Evolutionary conservation across 2,329 filamentous ascomycete genomes (phyloP).

Genomic region (Sclerotinia glacialis): DNA sequence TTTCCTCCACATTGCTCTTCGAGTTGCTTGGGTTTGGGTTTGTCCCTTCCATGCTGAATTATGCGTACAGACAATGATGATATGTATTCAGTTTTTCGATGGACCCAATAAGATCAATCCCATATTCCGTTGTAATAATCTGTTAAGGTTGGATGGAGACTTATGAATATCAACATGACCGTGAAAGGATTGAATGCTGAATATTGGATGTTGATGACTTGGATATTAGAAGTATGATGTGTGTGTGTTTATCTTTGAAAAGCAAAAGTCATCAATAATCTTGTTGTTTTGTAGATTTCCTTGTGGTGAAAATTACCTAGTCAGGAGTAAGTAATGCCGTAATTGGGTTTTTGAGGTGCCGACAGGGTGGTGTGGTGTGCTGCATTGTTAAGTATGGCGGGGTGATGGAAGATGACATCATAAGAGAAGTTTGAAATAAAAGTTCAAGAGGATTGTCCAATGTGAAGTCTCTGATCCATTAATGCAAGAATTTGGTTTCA

Average conservation of each 20-base stretch:
- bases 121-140: neutral
- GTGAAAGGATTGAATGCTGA: neutral
- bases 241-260: neutral
- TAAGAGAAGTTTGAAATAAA: too few species aligned
- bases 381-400: neutral
- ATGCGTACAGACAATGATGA: neutral
- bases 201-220: neutral
- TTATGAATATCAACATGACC: constrained; percentile 11
- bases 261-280: neutral
- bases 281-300: neutral
- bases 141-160: neutral
- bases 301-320: too few species aligned
- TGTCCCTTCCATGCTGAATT: constrained; percentile 18
- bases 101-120: neutral
- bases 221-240: neutral
- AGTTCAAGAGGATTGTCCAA: too few species aligned
- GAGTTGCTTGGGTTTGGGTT: constrained; percentile 26
- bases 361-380: neutral
- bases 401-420: neutral
- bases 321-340: too few species aligned
- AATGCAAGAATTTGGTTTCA: too few species aligned
- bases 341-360: too few species aligned
- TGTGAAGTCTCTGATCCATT: too few species aligned
- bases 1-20: constrained; percentile 23
- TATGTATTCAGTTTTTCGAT: neutral